Base-by-base conservation (phyloP, 441 rosid genomes). In the Erodium texanum region DNA sequence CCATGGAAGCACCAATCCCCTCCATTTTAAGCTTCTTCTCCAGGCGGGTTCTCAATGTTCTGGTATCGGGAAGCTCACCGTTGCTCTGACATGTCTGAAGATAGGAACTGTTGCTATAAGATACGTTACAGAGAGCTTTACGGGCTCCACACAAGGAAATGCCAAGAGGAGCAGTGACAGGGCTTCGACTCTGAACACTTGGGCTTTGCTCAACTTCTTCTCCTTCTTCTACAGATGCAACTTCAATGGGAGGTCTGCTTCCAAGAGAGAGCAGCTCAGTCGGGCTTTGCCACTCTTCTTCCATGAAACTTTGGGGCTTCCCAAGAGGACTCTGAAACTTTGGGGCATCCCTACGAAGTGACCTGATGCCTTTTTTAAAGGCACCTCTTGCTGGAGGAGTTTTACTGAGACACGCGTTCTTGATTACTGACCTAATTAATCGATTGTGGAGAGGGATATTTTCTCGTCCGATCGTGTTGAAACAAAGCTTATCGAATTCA, bases 201-300 rank as follows among this genome's bases (percentile, higher is more conserved):
- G 92, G 91, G 75, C 87, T 87, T 79, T 93, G 96, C 74, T 90
- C 96, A 62, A 90, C 98, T 81, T 90, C 99, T 78, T 94, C 97
- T 8, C 97, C 99, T 7, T 92, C 99, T 79, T 93, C 98, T 22
- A 85, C 91, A 3, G 97, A 93, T 12, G 76, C 82, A 48, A 89
- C 87, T 73, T 88, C 96, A 65, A 78, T 62, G 0, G 83, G 89
- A 66, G 93, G 84, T 66, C 89, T 81, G 75, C 96, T 90, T 12
- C 96, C 96, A 1, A 85, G 77, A n/a, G 98, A 90, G 69, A 78
- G 78, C 82, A 93, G 70, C 66, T 90, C 96, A 1, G 94, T 82
- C 43, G 89, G 86, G 76, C 96, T 91, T 70, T 66, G 29, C 29
- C 1, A 4, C 29, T 27, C 29, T 27, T 27, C 29, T 27, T 27